Percentiles rank a stretch among this genome's conserved stretches.
Conservation (phyloP, 371 early-diverging fungal species). For the Batkoa obscura region DNA sequence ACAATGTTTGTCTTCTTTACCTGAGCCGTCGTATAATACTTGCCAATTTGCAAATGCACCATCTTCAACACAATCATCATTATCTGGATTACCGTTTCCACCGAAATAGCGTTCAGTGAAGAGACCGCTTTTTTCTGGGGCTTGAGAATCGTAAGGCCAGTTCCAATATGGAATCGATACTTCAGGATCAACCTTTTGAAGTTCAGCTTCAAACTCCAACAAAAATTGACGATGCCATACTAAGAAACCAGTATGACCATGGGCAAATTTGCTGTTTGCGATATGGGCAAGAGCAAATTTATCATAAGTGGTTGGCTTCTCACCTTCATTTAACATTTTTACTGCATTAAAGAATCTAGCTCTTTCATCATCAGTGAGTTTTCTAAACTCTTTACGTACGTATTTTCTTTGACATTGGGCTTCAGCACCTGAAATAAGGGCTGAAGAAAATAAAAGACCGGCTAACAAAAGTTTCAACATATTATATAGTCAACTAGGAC, state of each 20-base stretch:
- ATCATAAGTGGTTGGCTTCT: not conserved
- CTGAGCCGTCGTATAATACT: not conserved
- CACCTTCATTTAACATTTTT: not conserved
- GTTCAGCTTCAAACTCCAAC: conserved; percentile 12
- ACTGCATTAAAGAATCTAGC: conserved; percentile 1
- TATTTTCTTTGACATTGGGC: too few relatives aligned
- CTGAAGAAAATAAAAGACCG: too few relatives aligned
- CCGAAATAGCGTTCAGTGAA: conserved; percentile 8
- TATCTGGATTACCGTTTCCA: conserved; percentile 6
- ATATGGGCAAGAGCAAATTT: not conserved
- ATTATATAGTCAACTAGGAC: too few relatives aligned
- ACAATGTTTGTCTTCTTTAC: not conserved
- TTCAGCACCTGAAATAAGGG: too few relatives aligned
- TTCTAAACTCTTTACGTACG: not conserved
- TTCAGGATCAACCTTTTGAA: conserved; percentile 15
- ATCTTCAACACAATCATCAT: not conserved
- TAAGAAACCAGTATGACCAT: conserved; percentile 12
- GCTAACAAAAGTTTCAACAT: too few relatives aligned
- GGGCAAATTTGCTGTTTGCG: not conserved
- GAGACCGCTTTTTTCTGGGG: conserved; percentile 6
- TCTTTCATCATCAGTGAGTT: not conserved
- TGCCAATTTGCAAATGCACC: not conserved
- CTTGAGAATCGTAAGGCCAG: conserved; percentile 16
- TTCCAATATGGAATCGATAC: conserved; percentile 34
- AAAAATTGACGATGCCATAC: conserved; percentile 21